Conservation (phyloP, 1,284 basidiomycete genomes). For the Ceratobasidium sp. region DNA sequence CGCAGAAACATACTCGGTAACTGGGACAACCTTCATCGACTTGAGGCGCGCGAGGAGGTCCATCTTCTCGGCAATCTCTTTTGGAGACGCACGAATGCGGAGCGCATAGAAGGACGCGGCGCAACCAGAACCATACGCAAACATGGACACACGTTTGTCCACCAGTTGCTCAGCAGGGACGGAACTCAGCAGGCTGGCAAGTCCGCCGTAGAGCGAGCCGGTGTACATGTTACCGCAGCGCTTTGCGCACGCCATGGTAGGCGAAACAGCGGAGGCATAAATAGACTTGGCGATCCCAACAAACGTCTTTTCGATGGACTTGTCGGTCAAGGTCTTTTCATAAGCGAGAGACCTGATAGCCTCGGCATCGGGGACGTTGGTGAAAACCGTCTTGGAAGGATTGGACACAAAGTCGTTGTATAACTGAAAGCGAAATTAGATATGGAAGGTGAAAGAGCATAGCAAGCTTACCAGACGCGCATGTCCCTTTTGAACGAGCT, state of each 20-base stretch:
- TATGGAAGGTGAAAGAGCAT: neutral
- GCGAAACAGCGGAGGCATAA: conserved; percentile 63
- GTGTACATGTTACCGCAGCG: conserved; percentile 99
- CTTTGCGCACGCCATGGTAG: conserved; percentile 81
- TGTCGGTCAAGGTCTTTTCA: conserved; percentile 84
- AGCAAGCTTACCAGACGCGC: conserved; percentile 70
- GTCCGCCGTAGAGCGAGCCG: conserved; percentile 92
- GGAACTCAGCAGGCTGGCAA: conserved; percentile 80
- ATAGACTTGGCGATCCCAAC: conserved; percentile 72
- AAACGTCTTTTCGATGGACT: conserved; percentile 94
- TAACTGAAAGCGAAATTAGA: conserved; percentile 52
- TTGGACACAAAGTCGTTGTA: conserved; percentile 92
- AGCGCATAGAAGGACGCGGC: conserved; percentile 91
- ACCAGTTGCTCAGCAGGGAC: conserved; percentile 70
- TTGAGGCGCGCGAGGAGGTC: conserved; percentile 79
- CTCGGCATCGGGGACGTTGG: conserved; percentile 73
- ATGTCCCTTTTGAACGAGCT: conserved; percentile 97
- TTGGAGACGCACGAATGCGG: conserved; percentile 83
- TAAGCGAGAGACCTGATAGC: conserved; percentile 70
- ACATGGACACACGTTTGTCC: conserved; percentile 87
- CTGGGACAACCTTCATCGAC: conserved; percentile 89
- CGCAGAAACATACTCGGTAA: conserved; percentile 81
- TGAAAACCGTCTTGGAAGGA: conserved; percentile 76
- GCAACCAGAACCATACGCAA: conserved; percentile 92
- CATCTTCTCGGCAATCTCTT: conserved; percentile 79